These are phyloP conservation scores for Angomonas deanei DNA, from an alignment of 208 protist species.

Conservation along the genomic window DNA sequence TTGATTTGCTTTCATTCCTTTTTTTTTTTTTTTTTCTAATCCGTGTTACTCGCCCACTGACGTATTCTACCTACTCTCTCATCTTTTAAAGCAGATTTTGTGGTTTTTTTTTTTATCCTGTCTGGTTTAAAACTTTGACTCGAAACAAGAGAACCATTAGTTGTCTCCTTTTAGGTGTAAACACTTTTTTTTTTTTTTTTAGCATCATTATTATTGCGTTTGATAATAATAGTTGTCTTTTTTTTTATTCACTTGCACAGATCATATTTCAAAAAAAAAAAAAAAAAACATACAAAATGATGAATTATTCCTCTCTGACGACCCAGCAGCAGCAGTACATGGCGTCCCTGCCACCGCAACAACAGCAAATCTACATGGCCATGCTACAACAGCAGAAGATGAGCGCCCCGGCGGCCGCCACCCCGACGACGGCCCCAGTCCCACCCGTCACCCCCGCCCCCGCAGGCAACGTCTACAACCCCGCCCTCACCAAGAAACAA, in stretches of 20 bases:
- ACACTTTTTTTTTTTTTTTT: constrained; percentile 9
- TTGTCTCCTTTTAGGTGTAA: too few species aligned
- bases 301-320: constrained; percentile 1
- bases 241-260: constrained; percentile 6
- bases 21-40: not conserved
- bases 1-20: too few species aligned
- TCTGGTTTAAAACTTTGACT: not conserved
- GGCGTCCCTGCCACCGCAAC: constrained; percentile 10
- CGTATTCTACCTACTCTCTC: too few species aligned
- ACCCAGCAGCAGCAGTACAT: constrained; percentile 10
- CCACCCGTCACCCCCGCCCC: not conserved
- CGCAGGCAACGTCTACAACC: not conserved
- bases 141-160: too few species aligned
- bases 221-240: constrained; percentile 8
- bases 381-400: constrained; percentile 5
- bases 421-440: not conserved
- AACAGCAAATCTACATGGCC: constrained; percentile 8
- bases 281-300: not conserved
- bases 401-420: not conserved
- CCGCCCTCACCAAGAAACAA: not conserved
- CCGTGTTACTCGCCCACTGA: too few species aligned
- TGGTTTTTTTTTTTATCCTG: not conserved
- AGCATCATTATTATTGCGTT: not conserved
- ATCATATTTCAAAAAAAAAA: constrained; percentile 1
- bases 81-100: too few species aligned